Evolutionary conservation across 768 basidiomycete species (phyloP).

Genomic region (Rhodotorula babjevae): DNA sequence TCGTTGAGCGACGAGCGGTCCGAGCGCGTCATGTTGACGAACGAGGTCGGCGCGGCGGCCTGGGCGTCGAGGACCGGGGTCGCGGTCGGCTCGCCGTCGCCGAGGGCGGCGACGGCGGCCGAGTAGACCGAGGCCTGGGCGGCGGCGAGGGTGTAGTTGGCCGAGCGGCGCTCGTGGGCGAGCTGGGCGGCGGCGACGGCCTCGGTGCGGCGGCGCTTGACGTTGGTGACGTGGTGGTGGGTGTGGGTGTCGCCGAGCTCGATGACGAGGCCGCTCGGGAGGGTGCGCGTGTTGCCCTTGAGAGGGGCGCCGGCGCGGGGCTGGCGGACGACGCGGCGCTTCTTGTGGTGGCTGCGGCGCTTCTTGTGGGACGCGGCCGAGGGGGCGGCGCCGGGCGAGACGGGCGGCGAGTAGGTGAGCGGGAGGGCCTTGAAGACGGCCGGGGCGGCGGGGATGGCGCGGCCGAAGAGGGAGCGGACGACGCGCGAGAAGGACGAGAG

Average conservation of each 20-base stretch:
- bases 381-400: not conserved
- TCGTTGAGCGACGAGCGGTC: not conserved
- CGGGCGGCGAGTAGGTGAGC: not conserved
- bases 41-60: not conserved
- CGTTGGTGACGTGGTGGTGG: not conserved
- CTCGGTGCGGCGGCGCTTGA: not conserved
- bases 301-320: not conserved
- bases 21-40: not conserved
- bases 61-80: slow-evolving; percentile 4
- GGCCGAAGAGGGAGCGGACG: slow-evolving; percentile 34
- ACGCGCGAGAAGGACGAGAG: slow-evolving; percentile 26
- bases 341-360: not conserved
- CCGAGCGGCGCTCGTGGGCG: slow-evolving; percentile 2
- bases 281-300: not conserved
- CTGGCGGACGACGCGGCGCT: not conserved
- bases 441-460: not conserved
- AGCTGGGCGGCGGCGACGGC: not conserved
- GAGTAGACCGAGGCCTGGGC: slow-evolving; percentile 20
- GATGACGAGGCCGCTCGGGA: not conserved
- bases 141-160: slow-evolving; percentile 2
- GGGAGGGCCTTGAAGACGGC: not conserved
- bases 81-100: not conserved
- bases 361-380: not conserved
- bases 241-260: not conserved
- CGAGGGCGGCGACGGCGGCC: slow-evolving; percentile 23